Conservation (phyloP, 176 grass and related monocot genomes). For the Panicum miliaceum region DNA sequence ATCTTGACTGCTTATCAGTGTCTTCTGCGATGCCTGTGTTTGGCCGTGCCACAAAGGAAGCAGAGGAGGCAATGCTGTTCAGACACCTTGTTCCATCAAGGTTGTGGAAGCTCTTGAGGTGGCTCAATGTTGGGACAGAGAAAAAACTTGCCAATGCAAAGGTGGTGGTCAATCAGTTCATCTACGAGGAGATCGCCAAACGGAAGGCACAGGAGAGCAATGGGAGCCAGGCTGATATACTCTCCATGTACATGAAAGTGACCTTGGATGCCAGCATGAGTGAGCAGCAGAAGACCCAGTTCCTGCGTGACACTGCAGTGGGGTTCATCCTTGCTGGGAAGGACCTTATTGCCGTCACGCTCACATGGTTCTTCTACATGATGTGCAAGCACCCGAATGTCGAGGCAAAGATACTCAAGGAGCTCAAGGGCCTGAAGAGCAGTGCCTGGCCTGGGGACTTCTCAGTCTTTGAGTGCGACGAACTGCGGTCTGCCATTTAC, state of each 20-base stretch:
- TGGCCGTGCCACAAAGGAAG: constrained; percentile 58
- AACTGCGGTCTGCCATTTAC: constrained; percentile 48
- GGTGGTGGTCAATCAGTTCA: constrained; percentile 55
- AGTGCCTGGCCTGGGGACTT: constrained; percentile 35
- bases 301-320: constrained; percentile 52
- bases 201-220: constrained; percentile 32
- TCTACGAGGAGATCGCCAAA: constrained; percentile 48
- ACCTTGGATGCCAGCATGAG: constrained; percentile 25
- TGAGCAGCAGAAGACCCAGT: constrained; percentile 38
- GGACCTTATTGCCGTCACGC: constrained; percentile 54
- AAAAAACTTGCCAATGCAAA: constrained; percentile 57
- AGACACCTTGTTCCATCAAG: constrained; percentile 54
- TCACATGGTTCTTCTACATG: constrained; percentile 71
- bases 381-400: constrained; percentile 57
- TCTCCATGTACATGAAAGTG: constrained; percentile 56
- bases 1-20: constrained; percentile 53
- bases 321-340: constrained; percentile 64
- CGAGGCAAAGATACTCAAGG: constrained; percentile 50
- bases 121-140: constrained; percentile 65
- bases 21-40: constrained; percentile 45
- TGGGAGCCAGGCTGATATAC: constrained; percentile 38
- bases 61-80: constrained; percentile 60
- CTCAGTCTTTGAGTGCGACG: constrained; percentile 49
- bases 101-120: constrained; percentile 61
- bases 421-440: constrained; percentile 44